A percentile compares a stretch with the other conserved stretches of the same genome.
These are phyloP conservation scores for Fusarium ramigenum DNA, from an alignment of 2,329 filamentous ascomycete genomes.

Conservation along the genomic window DNA sequence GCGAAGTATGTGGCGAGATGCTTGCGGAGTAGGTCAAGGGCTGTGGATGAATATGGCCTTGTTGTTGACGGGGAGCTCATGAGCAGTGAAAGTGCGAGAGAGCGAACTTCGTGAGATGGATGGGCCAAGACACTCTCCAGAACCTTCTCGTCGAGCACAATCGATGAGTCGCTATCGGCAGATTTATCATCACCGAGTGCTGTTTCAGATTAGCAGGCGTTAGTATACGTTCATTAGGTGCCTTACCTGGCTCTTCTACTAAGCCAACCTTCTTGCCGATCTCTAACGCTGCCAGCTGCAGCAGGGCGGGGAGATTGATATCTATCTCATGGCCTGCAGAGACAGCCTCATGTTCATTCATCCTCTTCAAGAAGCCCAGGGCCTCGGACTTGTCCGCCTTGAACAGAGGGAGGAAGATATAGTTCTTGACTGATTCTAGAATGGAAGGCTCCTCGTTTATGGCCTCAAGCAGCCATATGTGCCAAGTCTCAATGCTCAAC, in stretches of 20 bases:
- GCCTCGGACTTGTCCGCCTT: constrained; percentile 64
- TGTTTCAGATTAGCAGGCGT: constrained; percentile 33
- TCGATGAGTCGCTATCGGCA: constrained; percentile 35
- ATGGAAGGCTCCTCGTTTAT: constrained; percentile 60
- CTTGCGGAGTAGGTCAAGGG: constrained; percentile 69
- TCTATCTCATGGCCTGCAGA: constrained; percentile 56
- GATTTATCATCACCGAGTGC: constrained; percentile 40
- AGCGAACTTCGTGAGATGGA: constrained; percentile 72
- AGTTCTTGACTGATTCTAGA: constrained; percentile 71
- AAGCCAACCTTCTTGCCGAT: constrained; percentile 75
- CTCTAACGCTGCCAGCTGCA: constrained; percentile 75
- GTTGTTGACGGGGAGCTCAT: constrained; percentile 80
- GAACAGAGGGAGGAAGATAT: constrained; percentile 71
- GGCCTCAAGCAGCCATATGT: constrained; percentile 64
- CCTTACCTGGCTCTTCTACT: constrained; percentile 71
- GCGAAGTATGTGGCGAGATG: constrained; percentile 79
- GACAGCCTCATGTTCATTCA: constrained; percentile 62
- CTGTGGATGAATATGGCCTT: constrained; percentile 71
- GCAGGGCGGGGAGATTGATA: constrained; percentile 62
- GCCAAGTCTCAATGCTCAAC: constrained; percentile 58
- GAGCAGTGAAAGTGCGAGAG: constrained; percentile 83
- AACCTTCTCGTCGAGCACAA: constrained; percentile 53
- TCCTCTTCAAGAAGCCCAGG: constrained; percentile 64
- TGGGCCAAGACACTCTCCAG: constrained; percentile 64
- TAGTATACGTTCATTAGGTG: neutral